These are phyloP conservation scores for Amanita molliuscula DNA, from an alignment of 768 basidiomycete genomes.

Conservation along the genomic window DNA sequence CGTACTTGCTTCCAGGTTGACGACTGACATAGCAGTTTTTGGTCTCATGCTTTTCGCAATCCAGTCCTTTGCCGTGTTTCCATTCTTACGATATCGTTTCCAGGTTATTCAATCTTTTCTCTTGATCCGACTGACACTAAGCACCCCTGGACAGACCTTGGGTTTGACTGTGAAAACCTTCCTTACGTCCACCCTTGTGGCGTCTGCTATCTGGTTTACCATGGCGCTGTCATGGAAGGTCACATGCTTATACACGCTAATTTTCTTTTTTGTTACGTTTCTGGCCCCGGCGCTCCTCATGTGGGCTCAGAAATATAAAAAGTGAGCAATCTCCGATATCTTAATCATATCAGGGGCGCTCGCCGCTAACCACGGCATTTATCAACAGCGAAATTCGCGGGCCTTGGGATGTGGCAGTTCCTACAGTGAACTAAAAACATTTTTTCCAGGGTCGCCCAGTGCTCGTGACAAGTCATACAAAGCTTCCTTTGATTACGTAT, in stretches of 20 bases:
- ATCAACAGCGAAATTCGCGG: slow-evolving; percentile 70
- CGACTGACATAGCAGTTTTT: slow-evolving; percentile 79
- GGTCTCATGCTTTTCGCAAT: slow-evolving; percentile 80
- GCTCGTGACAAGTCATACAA: neutral
- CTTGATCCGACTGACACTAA: slow-evolving; percentile 10
- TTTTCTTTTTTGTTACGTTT: slow-evolving; percentile 53
- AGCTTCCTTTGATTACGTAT: neutral
- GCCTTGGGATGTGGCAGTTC: slow-evolving; percentile 84
- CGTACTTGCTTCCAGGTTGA: slow-evolving; percentile 84
- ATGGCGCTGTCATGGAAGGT: slow-evolving; percentile 44
- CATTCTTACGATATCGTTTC: slow-evolving; percentile 62
- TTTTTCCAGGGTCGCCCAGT: neutral
- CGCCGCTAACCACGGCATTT: slow-evolving; percentile 10
- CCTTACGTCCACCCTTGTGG: slow-evolving; percentile 43
- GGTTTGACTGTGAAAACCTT: slow-evolving; percentile 33
- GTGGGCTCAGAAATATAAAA: slow-evolving; percentile 85
- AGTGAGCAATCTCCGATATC: slow-evolving; percentile 34
- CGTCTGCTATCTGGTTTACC: slow-evolving; percentile 41
- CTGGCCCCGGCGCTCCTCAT: slow-evolving; percentile 64
- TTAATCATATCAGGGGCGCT: neutral
- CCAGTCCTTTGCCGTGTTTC: slow-evolving; percentile 76
- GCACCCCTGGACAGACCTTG: slow-evolving; percentile 27
- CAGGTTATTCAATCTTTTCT: slow-evolving; percentile 32
- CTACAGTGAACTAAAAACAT: slow-evolving; percentile 42
- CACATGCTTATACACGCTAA: slow-evolving; percentile 38